Conservation (phyloP, 306 rosid species). For the Cucumis melo region DNA sequence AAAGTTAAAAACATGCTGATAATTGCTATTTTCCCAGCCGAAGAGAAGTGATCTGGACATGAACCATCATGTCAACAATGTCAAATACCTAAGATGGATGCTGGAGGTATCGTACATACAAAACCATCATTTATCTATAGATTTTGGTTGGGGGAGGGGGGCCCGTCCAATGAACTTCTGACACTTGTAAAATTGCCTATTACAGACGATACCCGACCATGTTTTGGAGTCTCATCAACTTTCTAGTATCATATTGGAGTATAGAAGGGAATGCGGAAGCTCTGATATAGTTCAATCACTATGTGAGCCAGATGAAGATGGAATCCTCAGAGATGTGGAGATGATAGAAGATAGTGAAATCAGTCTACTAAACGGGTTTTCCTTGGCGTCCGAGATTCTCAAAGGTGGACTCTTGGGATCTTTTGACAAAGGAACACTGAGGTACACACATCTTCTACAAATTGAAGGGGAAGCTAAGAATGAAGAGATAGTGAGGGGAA, state of each 20-base stretch:
- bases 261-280: constrained; percentile 75
- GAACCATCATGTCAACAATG: constrained; percentile 92
- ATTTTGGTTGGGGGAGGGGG: neutral
- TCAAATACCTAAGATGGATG: constrained; percentile 86
- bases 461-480: constrained; percentile 33
- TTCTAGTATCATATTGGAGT: constrained; percentile 51
- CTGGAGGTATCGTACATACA: constrained; percentile 46
- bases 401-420: constrained; percentile 46
- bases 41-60: constrained; percentile 87
- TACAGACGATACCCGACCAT: constrained; percentile 60
- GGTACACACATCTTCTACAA: constrained; percentile 69
- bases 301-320: constrained; percentile 70
- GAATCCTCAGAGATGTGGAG: constrained; percentile 24
- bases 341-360: constrained; percentile 27
- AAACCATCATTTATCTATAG: neutral
- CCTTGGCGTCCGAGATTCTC: constrained; percentile 52
- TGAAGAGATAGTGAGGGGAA: constrained; percentile 83
- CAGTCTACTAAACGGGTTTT: constrained; percentile 35
- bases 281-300: constrained; percentile 67
- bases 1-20: neutral
- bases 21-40: constrained; percentile 32
- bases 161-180: neutral
- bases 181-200: neutral
- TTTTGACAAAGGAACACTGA: constrained; percentile 34
- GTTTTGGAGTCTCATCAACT: constrained; percentile 58